Base-by-base conservation (phyloP, 2,329 filamentous ascomycete genomes). In the Sporothrix inflata region DNA sequence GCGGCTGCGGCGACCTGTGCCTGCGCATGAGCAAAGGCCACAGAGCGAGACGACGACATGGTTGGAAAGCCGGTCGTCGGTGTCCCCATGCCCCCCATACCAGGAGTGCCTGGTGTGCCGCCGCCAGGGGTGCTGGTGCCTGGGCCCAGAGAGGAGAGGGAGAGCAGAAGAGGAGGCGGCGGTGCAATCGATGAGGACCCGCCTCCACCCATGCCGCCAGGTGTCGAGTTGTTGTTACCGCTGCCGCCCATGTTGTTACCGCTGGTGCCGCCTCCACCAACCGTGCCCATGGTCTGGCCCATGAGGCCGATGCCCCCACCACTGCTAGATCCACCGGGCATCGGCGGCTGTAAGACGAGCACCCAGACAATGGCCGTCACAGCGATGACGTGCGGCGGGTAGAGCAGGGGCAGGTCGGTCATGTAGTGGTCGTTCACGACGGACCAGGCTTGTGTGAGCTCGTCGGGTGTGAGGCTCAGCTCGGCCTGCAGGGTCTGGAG, bases 401-500 rank as follows among this genome's bases (percentile, higher is more conserved):
- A 92, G 0, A 97, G 86, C 16, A 98, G 85, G 1, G 93, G 93
- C n/a, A 97, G 85, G 79, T 98, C 94, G 8, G 94, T 97, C 82
- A 97, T 91, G 83, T 93, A 97, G 79, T 93, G 92, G 80, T 98
- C 94, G 82, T 97, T 98, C 79, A 97, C 91, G 74, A 97, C 89
- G 1, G 90, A 92, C 85, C 92, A 92, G 40, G 94, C 92, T 42
- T 97, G 85, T 61, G 89, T 87, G 38, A 89, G 85, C 78, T 98
- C 94, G 74, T 97, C 94, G 72, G 89, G 87, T n/a, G 88, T 89
- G 57, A 98, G 85, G 63, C 85, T 84, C 73, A 97, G 87, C 73
- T 92, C 88, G 69, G 85, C 83, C 75, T 93, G 90, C 57, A 97
- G 84, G 57, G 90, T 89, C 4, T 87, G 87, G 40, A 98, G 84